These are phyloP conservation scores for Coix lacrymajobi DNA, from an alignment of 176 grass and related monocot genomes.

Conservation along the genomic window DNA sequence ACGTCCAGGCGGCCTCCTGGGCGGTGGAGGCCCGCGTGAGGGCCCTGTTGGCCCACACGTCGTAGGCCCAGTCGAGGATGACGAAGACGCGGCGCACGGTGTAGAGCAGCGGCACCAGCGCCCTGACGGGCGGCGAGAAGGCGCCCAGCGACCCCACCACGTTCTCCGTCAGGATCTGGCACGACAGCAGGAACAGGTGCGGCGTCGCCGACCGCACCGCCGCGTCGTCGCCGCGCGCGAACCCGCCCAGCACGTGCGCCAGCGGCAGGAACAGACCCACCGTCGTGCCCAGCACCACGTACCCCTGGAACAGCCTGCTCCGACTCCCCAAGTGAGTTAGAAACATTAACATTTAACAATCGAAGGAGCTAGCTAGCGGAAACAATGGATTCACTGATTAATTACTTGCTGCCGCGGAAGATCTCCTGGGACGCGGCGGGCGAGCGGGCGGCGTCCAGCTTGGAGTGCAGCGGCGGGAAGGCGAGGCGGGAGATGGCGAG, in stretches of 20 bases:
- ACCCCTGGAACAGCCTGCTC: conserved; percentile 47
- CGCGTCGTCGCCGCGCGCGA: conserved; percentile 70
- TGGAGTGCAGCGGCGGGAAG: conserved; percentile 49
- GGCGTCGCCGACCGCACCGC: conserved; percentile 69
- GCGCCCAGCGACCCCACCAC: conserved; percentile 52
- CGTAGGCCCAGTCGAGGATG: conserved; percentile 66
- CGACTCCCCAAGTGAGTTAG: too few relatives aligned
- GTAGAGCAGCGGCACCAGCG: conserved; percentile 79
- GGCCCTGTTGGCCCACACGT: conserved; percentile 40
- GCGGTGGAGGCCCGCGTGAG: not conserved
- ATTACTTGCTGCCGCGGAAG: conserved; percentile 38
- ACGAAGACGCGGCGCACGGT: conserved; percentile 77
- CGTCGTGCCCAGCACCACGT: conserved; percentile 66
- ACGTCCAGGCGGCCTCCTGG: conserved; percentile 61
- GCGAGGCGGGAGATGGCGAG: conserved; percentile 59
- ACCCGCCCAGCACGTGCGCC: conserved; percentile 89
- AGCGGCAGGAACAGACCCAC: conserved; percentile 83
- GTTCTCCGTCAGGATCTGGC: conserved; percentile 96
- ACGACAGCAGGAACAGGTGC: conserved; percentile 85
- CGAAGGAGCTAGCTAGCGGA: not conserved
- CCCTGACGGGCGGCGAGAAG: conserved; percentile 76
- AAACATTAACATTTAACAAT: too few relatives aligned
- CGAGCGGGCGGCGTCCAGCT: conserved; percentile 6
- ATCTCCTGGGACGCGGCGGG: conserved; percentile 26
- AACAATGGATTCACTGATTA: not conserved